phyloP scores from a whole-genome alignment of 2,329 filamentous ascomycete genomes.

The Penicillium polonicum region DNA sequence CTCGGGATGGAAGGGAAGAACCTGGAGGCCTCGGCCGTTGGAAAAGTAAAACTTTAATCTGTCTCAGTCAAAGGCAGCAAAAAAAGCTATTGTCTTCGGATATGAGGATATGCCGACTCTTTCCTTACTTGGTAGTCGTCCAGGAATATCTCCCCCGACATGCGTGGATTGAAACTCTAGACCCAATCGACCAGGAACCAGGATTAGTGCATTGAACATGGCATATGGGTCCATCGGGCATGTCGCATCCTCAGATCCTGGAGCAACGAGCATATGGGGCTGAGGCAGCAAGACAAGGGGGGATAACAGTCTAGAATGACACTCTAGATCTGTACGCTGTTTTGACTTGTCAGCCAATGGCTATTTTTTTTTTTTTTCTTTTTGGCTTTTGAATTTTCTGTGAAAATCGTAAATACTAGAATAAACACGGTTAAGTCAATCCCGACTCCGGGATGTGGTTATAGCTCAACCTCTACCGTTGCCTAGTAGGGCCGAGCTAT shows the following conservation, averaged over 20 bases:
- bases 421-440: slow-evolving; percentile 4
- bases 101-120: background rate
- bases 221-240: background rate
- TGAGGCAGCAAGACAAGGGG: slow-evolving; percentile 15
- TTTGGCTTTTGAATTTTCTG: background rate
- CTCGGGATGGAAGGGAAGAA: slow-evolving; percentile 9
- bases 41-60: slow-evolving; percentile 6
- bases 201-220: background rate
- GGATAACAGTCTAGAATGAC: slow-evolving; percentile 14
- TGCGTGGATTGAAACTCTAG: background rate
- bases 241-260: slow-evolving; percentile 19
- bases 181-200: slow-evolving; percentile 4
- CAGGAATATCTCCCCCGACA: background rate
- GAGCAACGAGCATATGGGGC: slow-evolving; percentile 21
- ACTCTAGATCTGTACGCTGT: slow-evolving; percentile 7
- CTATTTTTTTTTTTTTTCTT: background rate
- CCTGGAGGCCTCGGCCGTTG: slow-evolving; percentile 4
- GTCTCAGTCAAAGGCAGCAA: background rate
- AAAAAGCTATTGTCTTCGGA: background rate
- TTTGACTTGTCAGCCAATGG: slow-evolving; percentile 12
- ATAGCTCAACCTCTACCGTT: slow-evolving; percentile 7
- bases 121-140: background rate
- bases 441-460: slow-evolving; percentile 9
- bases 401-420: slow-evolving; percentile 9
- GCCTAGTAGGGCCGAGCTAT: slow-evolving; percentile 1